Evolutionary conservation across 1,139 yeast species (phyloP).

Genomic region (Yamadazyma jaroonii): DNA sequence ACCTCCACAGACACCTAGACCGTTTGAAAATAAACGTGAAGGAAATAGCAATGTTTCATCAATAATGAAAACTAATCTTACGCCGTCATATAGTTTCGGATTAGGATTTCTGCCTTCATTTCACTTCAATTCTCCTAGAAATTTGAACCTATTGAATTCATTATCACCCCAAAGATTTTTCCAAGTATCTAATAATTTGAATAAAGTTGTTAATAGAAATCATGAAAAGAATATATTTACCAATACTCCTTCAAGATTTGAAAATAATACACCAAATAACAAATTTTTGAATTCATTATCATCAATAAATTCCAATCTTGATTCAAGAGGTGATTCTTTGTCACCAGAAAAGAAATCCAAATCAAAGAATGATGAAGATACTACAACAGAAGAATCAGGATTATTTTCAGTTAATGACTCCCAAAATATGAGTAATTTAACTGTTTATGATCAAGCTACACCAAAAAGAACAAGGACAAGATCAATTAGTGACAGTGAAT

Average conservation of each 20-base stretch:
- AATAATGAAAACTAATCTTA: constrained; percentile 2
- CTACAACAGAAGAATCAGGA: constrained; percentile 19
- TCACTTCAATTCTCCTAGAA: constrained; percentile 37
- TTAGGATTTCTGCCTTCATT: constrained; percentile 46
- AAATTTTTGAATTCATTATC: constrained; percentile 22
- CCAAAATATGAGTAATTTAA: constrained; percentile 24
- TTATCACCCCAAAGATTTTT: constrained; percentile 40
- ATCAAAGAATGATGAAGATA: constrained; percentile 8
- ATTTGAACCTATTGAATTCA: constrained; percentile 19
- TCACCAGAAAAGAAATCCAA: background rate
- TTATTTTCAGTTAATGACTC: constrained; percentile 32
- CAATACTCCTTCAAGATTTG: constrained; percentile 22
- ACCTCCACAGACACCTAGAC: constrained; percentile 35
- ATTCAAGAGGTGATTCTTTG: background rate
- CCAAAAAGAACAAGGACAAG: constrained; percentile 6
- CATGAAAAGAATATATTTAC: constrained; percentile 11
- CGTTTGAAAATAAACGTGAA: constrained; percentile 4
- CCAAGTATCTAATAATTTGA: constrained; percentile 22
- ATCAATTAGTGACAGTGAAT: constrained; percentile 11
- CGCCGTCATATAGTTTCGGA: constrained; percentile 34
- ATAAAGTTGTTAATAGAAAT: constrained; percentile 11
- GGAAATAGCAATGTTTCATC: constrained; percentile 3
- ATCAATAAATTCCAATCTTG: too few species aligned
- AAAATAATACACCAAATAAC: constrained; percentile 7
- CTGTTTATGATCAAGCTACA: constrained; percentile 20